phyloP scores from a whole-genome alignment of 148 eudicot genomes.

The Vaccinium darrowii region DNA sequence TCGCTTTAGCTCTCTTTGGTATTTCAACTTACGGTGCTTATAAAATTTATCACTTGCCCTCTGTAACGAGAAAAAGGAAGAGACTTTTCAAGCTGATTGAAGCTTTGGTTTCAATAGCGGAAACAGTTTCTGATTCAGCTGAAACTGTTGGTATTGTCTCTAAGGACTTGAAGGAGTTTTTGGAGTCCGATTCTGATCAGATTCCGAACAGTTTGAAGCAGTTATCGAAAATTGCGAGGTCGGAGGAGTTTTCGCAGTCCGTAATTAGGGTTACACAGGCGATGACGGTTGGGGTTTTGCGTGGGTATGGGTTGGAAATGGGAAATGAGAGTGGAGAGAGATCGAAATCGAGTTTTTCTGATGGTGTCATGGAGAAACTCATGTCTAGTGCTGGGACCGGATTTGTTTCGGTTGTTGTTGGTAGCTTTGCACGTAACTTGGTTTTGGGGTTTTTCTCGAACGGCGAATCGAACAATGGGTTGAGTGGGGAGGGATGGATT shows the following conservation, averaged over 20 bases:
- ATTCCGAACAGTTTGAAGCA: slow-evolving; percentile 85
- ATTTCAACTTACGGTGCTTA: slow-evolving; percentile 66
- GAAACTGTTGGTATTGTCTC: slow-evolving; percentile 61
- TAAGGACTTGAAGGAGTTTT: slow-evolving; percentile 68
- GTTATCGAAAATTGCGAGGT: slow-evolving; percentile 59
- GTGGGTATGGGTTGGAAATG: slow-evolving; percentile 42
- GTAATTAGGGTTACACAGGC: slow-evolving; percentile 54
- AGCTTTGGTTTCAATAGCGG: slow-evolving; percentile 48
- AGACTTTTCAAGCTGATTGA: slow-evolving; percentile 46
- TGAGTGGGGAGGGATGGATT: slow-evolving; percentile 36
- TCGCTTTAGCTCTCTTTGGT: slow-evolving; percentile 53
- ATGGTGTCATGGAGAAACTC: slow-evolving; percentile 57
- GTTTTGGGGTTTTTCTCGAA: slow-evolving; percentile 53
- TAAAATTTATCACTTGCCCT: slow-evolving; percentile 55
- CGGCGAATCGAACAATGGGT: slow-evolving; percentile 19
- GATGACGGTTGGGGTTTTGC: slow-evolving; percentile 53
- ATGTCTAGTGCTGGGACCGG: slow-evolving; percentile 67
- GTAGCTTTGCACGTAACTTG: slow-evolving; percentile 84
- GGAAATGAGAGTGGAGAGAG: slow-evolving; percentile 28
- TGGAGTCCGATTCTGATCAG: slow-evolving; percentile 65
- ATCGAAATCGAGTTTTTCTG: slow-evolving; percentile 33
- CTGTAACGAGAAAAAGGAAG: slow-evolving; percentile 51
- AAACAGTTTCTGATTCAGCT: slow-evolving; percentile 69
- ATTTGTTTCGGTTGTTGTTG: slow-evolving; percentile 75
- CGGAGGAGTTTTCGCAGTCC: slow-evolving; percentile 62